Evolutionary conservation across 116 monocot species (phyloP).

Genomic region (Posidonia oceanica): DNA sequence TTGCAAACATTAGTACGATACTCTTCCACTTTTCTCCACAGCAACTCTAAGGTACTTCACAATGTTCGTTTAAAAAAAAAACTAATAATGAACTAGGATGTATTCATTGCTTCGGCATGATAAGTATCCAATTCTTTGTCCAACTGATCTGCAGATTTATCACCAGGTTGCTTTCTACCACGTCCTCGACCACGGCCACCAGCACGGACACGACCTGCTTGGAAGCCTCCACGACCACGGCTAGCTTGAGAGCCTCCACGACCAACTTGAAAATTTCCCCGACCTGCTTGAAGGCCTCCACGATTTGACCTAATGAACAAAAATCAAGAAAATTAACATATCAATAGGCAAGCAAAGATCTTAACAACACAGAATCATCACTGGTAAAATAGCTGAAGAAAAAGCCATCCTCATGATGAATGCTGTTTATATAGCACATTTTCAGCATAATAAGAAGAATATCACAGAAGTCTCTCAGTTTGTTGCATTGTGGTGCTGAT

Average conservation of each 20-base stretch:
- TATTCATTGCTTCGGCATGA: conserved; percentile 59
- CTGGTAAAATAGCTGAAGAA: neutral
- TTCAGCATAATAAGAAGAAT: no score
- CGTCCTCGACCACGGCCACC: conserved; percentile 33
- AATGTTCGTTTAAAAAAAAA: no score
- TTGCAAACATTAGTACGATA: neutral
- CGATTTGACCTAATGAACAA: conserved; percentile 1
- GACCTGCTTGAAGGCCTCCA: neutral
- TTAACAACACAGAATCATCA: neutral
- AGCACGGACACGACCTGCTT: conserved; percentile 9
- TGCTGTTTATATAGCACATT: no score
- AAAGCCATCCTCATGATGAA: no score
- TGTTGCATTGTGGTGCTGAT: no score
- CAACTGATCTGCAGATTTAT: conserved; percentile 54
- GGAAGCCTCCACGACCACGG: conserved; percentile 20
- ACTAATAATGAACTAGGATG: conserved; percentile 12
- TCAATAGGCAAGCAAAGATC: neutral
- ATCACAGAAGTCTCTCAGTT: no score
- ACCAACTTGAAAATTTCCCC: neutral
- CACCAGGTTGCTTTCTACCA: conserved; percentile 14
- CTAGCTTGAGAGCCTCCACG: conserved; percentile 9
- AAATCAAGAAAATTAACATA: neutral
- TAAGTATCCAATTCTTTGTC: conserved; percentile 73
- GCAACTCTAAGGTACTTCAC: neutral
- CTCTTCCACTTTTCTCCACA: neutral